These are phyloP conservation scores for Colletotrichum musicola DNA, from an alignment of 2,329 filamentous ascomycete genomes.

Conservation along the genomic window DNA sequence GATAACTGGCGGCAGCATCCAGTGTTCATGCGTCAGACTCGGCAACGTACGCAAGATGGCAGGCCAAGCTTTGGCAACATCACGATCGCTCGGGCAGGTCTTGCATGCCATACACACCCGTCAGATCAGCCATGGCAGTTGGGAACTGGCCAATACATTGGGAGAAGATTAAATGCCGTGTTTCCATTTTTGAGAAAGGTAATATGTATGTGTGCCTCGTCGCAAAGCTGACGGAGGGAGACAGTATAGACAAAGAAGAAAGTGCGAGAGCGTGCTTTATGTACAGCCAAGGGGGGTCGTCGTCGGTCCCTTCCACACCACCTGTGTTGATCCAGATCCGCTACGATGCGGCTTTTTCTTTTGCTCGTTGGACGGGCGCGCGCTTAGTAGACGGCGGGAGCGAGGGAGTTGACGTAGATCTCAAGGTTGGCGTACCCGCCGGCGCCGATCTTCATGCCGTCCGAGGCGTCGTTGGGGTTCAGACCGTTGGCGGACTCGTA, in stretches of 20 bases:
- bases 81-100: too few species aligned
- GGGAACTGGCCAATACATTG: too few species aligned
- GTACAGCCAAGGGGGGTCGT: constrained; percentile 9
- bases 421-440: constrained; percentile 62
- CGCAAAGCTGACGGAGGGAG: neutral
- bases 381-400: constrained; percentile 49
- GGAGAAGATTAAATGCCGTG: neutral
- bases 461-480: constrained; percentile 52
- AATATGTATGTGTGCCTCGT: constrained; percentile 10
- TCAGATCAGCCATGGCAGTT: too few species aligned
- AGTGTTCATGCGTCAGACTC: too few species aligned
- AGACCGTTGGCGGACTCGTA: constrained; percentile 59
- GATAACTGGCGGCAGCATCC: too few species aligned
- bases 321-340: neutral
- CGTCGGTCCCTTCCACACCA: neutral
- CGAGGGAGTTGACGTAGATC: constrained; percentile 63
- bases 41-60: too few species aligned
- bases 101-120: too few species aligned
- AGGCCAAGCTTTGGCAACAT: too few species aligned
- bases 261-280: constrained; percentile 3
- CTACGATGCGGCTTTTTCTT: neutral
- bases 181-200: neutral
- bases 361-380: too few species aligned
- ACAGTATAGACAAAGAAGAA: constrained; percentile 23
- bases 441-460: constrained; percentile 55